Evolutionary conservation across 495 filamentous ascomycete genomes (phyloP).

Genomic region (Penicillium bovifimosum): DNA sequence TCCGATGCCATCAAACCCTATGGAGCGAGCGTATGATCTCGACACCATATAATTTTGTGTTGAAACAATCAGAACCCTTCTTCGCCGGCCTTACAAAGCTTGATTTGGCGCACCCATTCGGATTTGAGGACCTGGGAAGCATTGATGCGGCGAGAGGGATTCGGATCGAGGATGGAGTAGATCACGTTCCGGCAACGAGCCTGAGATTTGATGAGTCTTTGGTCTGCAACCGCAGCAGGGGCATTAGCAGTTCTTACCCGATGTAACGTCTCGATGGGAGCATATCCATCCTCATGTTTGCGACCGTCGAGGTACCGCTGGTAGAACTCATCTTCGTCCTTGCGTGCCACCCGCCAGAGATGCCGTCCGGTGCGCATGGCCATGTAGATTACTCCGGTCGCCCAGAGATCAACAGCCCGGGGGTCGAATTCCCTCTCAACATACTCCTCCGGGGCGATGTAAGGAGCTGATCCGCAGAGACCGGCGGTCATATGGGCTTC

Average conservation of each 20-base stretch:
- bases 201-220: conserved; percentile 49
- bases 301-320: conserved; percentile 87
- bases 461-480: conserved; percentile 91
- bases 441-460: conserved; percentile 98
- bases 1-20: conserved; percentile 3
- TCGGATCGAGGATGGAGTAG: conserved; percentile 97
- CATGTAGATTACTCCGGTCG: conserved; percentile 98
- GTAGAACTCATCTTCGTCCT: conserved; percentile 96
- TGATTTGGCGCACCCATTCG: conserved; percentile 97
- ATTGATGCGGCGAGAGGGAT: conserved; percentile 80
- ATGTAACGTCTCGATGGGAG: conserved; percentile 91
- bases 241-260: conserved; percentile 60
- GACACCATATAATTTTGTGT: not conserved
- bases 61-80: conserved; percentile 62
- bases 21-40: conserved; percentile 1
- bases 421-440: conserved; percentile 93
- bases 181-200: conserved; percentile 97
- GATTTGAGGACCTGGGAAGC: conserved; percentile 95
- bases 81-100: conserved; percentile 90
- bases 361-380: conserved; percentile 97
- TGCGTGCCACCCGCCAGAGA: conserved; percentile 91
- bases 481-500: conserved; percentile 97
- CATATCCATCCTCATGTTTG: conserved; percentile 89
- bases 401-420: conserved; percentile 95
- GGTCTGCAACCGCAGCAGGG: conserved; percentile 2